Conservation (phyloP, 2,329 filamentous ascomycete species). For the Pseudocercospora crystallina region DNA sequence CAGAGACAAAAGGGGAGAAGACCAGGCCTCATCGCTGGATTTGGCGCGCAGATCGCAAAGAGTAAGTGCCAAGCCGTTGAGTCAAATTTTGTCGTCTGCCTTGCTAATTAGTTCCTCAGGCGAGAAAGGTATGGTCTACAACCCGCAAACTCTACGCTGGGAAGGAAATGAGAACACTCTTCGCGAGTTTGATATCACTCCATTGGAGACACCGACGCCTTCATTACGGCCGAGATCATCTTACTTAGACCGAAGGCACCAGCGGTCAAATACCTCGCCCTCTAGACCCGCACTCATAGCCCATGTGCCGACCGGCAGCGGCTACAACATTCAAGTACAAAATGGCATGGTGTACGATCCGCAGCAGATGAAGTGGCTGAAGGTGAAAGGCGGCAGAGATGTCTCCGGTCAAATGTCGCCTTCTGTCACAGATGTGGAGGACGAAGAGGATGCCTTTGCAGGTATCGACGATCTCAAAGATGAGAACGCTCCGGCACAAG, state of each 20-base stretch:
- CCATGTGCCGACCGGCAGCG: constrained; percentile 66
- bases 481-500: constrained; percentile 33
- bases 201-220: constrained; percentile 38
- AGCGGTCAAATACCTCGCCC: constrained; percentile 39
- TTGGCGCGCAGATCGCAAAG: constrained; percentile 75
- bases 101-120: constrained; percentile 48
- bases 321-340: constrained; percentile 87
- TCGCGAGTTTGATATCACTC: constrained; percentile 67
- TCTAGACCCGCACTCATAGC: constrained; percentile 79
- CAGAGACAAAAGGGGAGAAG: constrained; percentile 53
- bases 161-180: constrained; percentile 93
- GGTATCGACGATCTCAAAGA: constrained; percentile 93
- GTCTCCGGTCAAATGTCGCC: constrained; percentile 40
- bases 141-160: constrained; percentile 82
- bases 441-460: constrained; percentile 91
- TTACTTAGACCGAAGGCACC: constrained; percentile 36
- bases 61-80: constrained; percentile 55
- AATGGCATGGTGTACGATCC: constrained; percentile 99
- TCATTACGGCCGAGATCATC: constrained; percentile 31
- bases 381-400: constrained; percentile 48
- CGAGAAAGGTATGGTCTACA: constrained; percentile 95
- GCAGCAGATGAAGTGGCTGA: constrained; percentile 96
- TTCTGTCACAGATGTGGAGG: constrained; percentile 70
- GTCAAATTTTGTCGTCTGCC: neutral
- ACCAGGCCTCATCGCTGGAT: constrained; percentile 85